These are phyloP conservation scores for Cercophora scortea DNA, from an alignment of 495 filamentous ascomycete species.

Conservation along the genomic window DNA sequence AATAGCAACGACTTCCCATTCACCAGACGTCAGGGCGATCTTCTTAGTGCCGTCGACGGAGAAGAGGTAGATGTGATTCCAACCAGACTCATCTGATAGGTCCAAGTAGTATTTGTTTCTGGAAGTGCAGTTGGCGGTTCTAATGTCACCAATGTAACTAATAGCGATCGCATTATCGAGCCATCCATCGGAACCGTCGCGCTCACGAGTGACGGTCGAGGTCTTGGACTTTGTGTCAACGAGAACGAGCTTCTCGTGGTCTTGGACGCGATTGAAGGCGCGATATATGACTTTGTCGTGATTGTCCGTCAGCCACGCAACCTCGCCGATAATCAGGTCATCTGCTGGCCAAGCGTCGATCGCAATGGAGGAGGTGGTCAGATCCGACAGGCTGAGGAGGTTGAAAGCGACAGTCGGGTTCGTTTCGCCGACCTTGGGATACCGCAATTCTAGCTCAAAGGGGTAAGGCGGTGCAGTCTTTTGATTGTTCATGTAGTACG, in stretches of 20 bases:
- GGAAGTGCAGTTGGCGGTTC: conserved; percentile 9
- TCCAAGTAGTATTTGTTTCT: conserved; percentile 43
- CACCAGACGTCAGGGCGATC: conserved; percentile 42
- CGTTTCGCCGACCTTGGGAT: conserved; percentile 51
- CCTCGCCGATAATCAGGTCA: conserved; percentile 48
- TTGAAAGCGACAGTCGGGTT: conserved; percentile 48
- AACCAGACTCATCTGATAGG: conserved; percentile 47
- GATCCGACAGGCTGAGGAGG: conserved; percentile 33
- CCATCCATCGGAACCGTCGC: conserved; percentile 50
- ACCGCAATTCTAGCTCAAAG: conserved; percentile 40
- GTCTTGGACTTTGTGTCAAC: conserved; percentile 32
- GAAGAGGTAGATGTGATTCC: conserved; percentile 48
- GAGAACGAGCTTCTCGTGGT: conserved; percentile 44
- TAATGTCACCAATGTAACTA: conserved; percentile 31
- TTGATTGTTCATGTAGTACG: conserved; percentile 48
- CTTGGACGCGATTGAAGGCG: conserved; percentile 51
- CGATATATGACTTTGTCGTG: conserved; percentile 46
- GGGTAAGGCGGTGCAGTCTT: conserved; percentile 43
- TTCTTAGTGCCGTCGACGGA: conserved; percentile 37
- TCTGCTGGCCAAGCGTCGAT: conserved; percentile 39
- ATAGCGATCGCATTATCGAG: conserved; percentile 46
- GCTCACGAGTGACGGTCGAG: conserved; percentile 36
- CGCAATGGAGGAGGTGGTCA: conserved; percentile 21
- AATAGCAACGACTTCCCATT: conserved; percentile 47
- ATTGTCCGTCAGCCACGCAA: conserved; percentile 47